Conservation (phyloP, 1,284 basidiomycete species). For the Ganoderma boninense region DNA sequence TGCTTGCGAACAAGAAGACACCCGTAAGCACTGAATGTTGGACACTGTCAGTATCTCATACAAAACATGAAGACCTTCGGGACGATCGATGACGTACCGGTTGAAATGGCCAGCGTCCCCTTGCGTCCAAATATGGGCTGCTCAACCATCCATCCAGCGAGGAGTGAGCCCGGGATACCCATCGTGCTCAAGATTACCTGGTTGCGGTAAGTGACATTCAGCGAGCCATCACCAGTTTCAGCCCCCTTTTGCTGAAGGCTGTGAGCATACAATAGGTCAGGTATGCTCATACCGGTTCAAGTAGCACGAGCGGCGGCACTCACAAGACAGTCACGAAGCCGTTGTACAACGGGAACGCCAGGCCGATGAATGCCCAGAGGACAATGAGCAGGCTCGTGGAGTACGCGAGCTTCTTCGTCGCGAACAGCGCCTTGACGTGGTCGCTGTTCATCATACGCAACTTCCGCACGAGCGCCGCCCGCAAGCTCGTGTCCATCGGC, state of each 20-base stretch:
- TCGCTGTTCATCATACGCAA: constrained; percentile 50
- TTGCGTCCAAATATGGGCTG: constrained; percentile 65
- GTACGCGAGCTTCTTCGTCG: constrained; percentile 63
- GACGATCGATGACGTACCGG: constrained; percentile 44
- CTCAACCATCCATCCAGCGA: constrained; percentile 69
- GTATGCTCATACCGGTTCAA: not conserved
- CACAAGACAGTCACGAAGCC: constrained; percentile 55
- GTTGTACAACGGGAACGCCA: constrained; percentile 74
- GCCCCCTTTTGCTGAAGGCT: constrained; percentile 69
- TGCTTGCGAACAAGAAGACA: constrained; percentile 72
- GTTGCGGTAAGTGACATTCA: constrained; percentile 74
- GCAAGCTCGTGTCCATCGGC: constrained; percentile 39
- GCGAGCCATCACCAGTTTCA: constrained; percentile 66
- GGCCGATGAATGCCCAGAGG: constrained; percentile 74
- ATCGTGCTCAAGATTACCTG: constrained; percentile 75
- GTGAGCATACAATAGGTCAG: not conserved
- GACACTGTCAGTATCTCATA: not conserved
- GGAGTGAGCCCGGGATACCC: constrained; percentile 71
- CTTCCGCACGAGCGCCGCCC: constrained; percentile 49
- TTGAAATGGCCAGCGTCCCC: constrained; percentile 69
- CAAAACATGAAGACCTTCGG: no score
- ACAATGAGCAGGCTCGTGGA: constrained; percentile 65
- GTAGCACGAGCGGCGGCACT: constrained; percentile 31
- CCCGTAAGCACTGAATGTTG: constrained; percentile 62
- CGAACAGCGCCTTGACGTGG: constrained; percentile 65